A percentile compares a stretch with the other conserved stretches of the same genome.
phyloP scores from a whole-genome alignment of 108 stramenopile genomes.

The Cyclotella cryptica region DNA sequence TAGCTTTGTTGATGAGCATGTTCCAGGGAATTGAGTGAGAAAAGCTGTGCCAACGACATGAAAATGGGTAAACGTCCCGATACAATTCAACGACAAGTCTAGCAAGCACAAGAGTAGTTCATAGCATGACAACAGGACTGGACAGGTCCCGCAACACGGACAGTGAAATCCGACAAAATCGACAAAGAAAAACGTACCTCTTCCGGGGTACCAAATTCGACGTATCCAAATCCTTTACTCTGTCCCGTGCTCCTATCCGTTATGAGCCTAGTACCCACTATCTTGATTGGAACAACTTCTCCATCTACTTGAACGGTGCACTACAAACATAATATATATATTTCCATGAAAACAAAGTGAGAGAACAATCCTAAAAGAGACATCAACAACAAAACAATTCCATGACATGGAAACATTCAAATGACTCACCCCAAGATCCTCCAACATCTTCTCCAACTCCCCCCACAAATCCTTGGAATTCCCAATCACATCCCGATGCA shows the following conservation, averaged over 20 bases:
- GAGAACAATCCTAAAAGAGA: not conserved
- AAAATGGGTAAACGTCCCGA: not conserved
- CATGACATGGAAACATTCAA: not conserved
- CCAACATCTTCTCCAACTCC: slow-evolving; percentile 34
- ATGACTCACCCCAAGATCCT: slow-evolving; percentile 5
- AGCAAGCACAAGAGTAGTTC: not conserved
- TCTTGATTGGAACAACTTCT: not conserved
- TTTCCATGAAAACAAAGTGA: not conserved
- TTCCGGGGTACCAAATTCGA: slow-evolving; percentile 44
- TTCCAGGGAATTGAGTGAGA: not conserved
- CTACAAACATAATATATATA: not conserved
- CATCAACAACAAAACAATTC: not conserved
- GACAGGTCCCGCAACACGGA: not conserved
- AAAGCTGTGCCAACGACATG: not conserved
- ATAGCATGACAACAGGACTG: not conserved
- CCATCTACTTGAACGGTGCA: not conserved
- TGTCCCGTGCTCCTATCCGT: slow-evolving; percentile 26
- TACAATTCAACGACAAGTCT: not conserved
- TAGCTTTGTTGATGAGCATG: not conserved
- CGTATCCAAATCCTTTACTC: slow-evolving; percentile 52
- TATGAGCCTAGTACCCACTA: slow-evolving; percentile 29
- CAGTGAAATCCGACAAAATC: not conserved
- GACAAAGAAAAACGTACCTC: slow-evolving; percentile 38
- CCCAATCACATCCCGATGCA: slow-evolving; percentile 27
- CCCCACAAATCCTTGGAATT: slow-evolving; percentile 27